Conservation (phyloP, 2,329 filamentous ascomycete genomes). For the Coniella vitis region DNA sequence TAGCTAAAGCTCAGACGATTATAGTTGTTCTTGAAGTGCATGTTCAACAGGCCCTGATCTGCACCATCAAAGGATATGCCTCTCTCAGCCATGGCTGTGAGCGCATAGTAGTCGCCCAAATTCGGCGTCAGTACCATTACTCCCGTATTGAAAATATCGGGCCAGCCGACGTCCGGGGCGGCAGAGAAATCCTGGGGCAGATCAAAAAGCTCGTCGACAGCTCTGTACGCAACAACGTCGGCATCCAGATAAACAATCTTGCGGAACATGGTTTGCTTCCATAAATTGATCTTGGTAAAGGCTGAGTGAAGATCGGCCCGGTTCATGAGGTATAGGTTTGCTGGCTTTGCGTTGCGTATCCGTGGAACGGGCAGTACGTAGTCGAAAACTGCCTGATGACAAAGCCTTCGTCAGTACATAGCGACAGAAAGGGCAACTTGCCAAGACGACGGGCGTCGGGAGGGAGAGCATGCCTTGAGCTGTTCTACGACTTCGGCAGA, state of each 20-base stretch:
- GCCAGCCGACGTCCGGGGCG: constrained; percentile 94
- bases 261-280: constrained; percentile 83
- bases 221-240: constrained; percentile 83
- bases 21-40: constrained; percentile 80
- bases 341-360: constrained; percentile 68
- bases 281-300: constrained; percentile 94
- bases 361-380: constrained; percentile 78
- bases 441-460: background rate
- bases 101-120: constrained; percentile 78
- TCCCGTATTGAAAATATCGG: constrained; percentile 96
- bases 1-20: constrained; percentile 90
- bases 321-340: constrained; percentile 87
- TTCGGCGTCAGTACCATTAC: constrained; percentile 88
- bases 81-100: constrained; percentile 74
- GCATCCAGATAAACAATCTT: constrained; percentile 94
- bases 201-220: constrained; percentile 87
- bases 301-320: constrained; percentile 83
- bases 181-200: constrained; percentile 55
- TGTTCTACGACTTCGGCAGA: constrained; percentile 68
- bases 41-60: constrained; percentile 91
- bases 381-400: constrained; percentile 68
- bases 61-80: constrained; percentile 95
- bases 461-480: constrained; percentile 55
- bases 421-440: background rate
- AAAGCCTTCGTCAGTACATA: constrained; percentile 19